Base-by-base conservation (phyloP, 2,329 filamentous ascomycete genomes). In the Colletotrichum melonis region DNA sequence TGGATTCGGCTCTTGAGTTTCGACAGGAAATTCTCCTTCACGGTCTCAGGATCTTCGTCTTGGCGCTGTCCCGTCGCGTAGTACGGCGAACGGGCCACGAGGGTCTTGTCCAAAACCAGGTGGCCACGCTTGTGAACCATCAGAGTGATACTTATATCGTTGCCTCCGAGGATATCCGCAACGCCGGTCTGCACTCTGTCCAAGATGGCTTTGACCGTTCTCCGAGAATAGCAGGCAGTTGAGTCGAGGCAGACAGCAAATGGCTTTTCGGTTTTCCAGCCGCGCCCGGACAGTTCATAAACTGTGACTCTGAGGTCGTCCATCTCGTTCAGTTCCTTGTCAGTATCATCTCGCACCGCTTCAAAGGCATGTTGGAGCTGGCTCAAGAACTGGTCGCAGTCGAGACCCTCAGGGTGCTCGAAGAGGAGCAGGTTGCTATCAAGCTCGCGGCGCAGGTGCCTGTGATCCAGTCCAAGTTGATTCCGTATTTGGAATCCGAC, bases 61-160 rank as follows among this genome's bases (percentile, higher is more conserved):
- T 73, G 67, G 62, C 71, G 67, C 28, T 73, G 71, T 30, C 71
- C 71, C 35, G 71, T 73, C n/a, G 71, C 71, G 56, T 73, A 73
- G 67, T 58, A 58, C 9, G 71, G 71, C 56, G 74, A 65, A 66
- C 68, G 76, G n/a, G 85, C 82, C 14, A 85, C 81, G 9, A 88
- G 79, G 5, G 84, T 84, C 75, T 87, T 87, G 77, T 88, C 85
- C n/a, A 88, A 73, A 16, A 90, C 82, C 26, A 88, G 83, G 69
- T 90, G 88, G 0, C 88, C 88, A 56, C 88, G 84, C 77, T 89
- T 89, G 75, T 87, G 82, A 7, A 86, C 84, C 3, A 82, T 84
- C 77, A 90, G 80, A 26, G 84, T 86, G 63, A 88, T 81, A 5
- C 85, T 82, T 52, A 84, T 82, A 28, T 87, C 84, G 69, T 86